Evolutionary conservation across 1,284 basidiomycete genomes (phyloP), one percentile per base, ranked within the genome.

Genomic region (Cutaneotrichosporon sp.): DNA sequence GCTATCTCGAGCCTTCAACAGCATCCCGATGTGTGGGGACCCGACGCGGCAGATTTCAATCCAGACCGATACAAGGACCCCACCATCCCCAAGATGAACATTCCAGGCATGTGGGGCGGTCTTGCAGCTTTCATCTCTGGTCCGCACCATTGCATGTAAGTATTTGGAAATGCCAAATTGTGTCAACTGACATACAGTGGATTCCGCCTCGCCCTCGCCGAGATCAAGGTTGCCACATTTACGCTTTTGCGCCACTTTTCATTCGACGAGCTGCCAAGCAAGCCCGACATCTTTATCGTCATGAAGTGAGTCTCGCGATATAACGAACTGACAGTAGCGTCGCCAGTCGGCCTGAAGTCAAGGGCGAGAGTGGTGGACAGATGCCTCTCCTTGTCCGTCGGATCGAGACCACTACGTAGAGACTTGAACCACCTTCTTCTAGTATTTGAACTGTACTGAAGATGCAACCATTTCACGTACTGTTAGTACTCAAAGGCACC

Each of bases 1-100:
- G 79, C 56, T 5, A 58, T 58, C 40, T 31, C 30, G 10, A 31
- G 85, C 8, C 83, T 90, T 69, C 89, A 91, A 78, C 85, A 84
- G 69, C 83, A 81, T 64, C 72, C 72, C 56, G 80, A 80, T 31
- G 78, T 90, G 51, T 92, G 89, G 86, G 90, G 91, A 5, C 79
- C 82, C 34, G 88, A 91, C 75, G 89, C 88, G 21, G 75, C 80
- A 32, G 81, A 82, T 65, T 91, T 90, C 81, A 85, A 75, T 50
- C 76, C 76, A 18, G 69, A 72, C n/a, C 62, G 76, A 38, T 73
- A 65, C 65, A 10, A n/a, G 10, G 56, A 58, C 36, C 61, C 61
- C 5, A 34, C 34, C 0, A 11, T 58, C 0, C 61, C 61, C n/a
- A 36, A n/a, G 74, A 40, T 56, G 52, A 78, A 49, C 36, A 80